Evolutionary conservation across 441 rosid genomes (phyloP), one percentile per base, ranked within the genome.

Genomic region (Eutrema salsugineum): DNA sequence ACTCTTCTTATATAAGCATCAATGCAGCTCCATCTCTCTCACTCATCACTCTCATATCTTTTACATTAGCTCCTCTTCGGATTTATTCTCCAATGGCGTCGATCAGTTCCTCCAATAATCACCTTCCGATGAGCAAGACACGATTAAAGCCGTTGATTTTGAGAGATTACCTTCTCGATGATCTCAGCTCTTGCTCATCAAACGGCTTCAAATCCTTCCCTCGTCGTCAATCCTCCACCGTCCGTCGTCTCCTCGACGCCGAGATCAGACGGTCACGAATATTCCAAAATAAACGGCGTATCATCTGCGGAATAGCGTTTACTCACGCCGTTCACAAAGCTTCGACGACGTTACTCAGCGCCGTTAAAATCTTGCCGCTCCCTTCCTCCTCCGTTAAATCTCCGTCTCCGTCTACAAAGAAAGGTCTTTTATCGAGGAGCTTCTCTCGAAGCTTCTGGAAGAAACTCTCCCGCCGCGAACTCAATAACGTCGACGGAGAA

Each of bases 141-240:
- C 58, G 70, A 2, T 11, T 24, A 24, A 86, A 57, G 59, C 80
- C 81, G 5, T 58, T 84, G 76, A 61, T 80, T 84, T 86, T 88
- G 36, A 86, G 83, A 79, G 94, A 90, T 68, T 85, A 78, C 71
- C 86, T 92, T 27, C 71, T 66, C 5, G 94, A 86, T 43, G 95
- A 92, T 80, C 78, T 85, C 49, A 81, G 91, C 68, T 88, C 98
- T 1, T 88, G 95, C 70, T 90, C 97, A 65, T 92, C 98, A 73
- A 85, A 72, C 71, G 91, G 91, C 71, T 92, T 92, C 84, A 86
- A 87, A 66, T 85, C 96, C 0, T 82, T 83, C 39, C 91, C 96
- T 54, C 94, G 94, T 57, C 84, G 79, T 12, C 88, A 80, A 66
- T 20, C 64, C 79, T 42, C 83, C 58, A 84, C 89, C 54, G 69